Evolutionary conservation across 331 rosid species (phyloP).

Genomic region (Malus hybrid): DNA sequence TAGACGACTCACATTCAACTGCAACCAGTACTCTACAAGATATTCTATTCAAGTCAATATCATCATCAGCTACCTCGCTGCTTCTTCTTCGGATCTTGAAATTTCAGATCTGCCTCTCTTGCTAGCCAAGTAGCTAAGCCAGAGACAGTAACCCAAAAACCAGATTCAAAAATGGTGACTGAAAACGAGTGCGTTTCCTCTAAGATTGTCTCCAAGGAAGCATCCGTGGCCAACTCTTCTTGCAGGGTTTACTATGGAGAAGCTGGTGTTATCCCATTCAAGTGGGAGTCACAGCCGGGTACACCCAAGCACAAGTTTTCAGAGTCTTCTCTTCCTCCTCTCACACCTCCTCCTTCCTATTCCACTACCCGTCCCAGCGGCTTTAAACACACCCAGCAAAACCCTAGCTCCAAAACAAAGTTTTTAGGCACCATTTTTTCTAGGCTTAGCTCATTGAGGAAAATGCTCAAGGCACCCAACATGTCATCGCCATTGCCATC

Average conservation of each 20-base stretch:
- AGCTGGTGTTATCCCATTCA: constrained; percentile 58
- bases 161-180: constrained; percentile 22
- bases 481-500: constrained; percentile 13
- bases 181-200: constrained; percentile 35
- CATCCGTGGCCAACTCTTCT: constrained; percentile 47
- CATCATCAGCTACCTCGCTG: not conserved
- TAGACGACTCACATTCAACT: not conserved
- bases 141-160: not conserved
- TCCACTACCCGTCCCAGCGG: not conserved
- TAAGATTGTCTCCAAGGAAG: constrained; percentile 45
- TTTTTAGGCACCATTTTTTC: constrained; percentile 23
- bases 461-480: constrained; percentile 2
- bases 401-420: constrained; percentile 15
- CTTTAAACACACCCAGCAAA: constrained; percentile 13
- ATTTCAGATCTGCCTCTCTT: constrained; percentile 15
- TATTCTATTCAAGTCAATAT: not conserved
- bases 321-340: constrained; percentile 49
- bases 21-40: not conserved
- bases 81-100: constrained; percentile 37
- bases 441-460: constrained; percentile 3
- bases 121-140: not conserved
- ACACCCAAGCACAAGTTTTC: constrained; percentile 66
- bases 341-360: constrained; percentile 81
- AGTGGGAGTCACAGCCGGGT: constrained; percentile 81
- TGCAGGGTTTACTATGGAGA: constrained; percentile 66